phyloP scores from a whole-genome alignment of 75 land plant genomes.

The Azolla pinnata region DNA sequence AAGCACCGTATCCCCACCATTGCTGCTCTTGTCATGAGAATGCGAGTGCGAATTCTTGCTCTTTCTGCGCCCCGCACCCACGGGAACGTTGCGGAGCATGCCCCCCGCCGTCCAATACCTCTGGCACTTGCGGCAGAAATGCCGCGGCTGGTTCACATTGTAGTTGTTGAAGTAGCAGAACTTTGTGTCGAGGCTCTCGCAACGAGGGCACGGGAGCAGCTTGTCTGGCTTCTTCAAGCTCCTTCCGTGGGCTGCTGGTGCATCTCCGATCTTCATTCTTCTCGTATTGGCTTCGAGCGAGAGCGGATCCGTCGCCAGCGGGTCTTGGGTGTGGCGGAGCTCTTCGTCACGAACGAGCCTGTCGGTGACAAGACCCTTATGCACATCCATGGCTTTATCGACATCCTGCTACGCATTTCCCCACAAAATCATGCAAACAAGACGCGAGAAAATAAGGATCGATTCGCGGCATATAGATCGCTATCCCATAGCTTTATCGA shows the following conservation, averaged over 20 bases:
- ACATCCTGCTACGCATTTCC: too few relatives aligned
- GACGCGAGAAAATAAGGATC: too few relatives aligned
- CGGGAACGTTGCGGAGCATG: conserved; percentile 80
- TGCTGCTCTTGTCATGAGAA: conserved; percentile 31
- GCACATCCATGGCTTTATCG: too few relatives aligned
- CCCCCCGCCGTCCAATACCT: conserved; percentile 95
- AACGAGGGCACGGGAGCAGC: conserved; percentile 83
- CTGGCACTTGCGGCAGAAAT: conserved; percentile 83
- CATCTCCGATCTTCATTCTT: too few relatives aligned
- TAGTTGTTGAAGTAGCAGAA: conserved; percentile 84
- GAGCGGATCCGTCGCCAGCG: too few relatives aligned
- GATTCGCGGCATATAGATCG: too few relatives aligned
- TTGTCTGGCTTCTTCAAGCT: conserved; percentile 72
- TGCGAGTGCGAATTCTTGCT: conserved; percentile 47
- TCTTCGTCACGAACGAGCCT: too few relatives aligned
- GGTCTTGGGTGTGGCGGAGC: too few relatives aligned
- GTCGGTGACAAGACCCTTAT: too few relatives aligned
- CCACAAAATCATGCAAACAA: too few relatives aligned
- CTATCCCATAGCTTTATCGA: too few relatives aligned
- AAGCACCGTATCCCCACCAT: conserved; percentile 16
- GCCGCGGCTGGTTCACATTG: conserved; percentile 81
- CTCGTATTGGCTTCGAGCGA: too few relatives aligned
- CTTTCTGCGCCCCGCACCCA: conserved; percentile 86
- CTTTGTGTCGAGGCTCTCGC: conserved; percentile 79
- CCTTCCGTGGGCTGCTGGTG: conserved; percentile 26